Evolutionary conservation across 179 eudicot species (phyloP), one percentile per base, ranked within the genome.

Genomic region (Kewa caespitosa): DNA sequence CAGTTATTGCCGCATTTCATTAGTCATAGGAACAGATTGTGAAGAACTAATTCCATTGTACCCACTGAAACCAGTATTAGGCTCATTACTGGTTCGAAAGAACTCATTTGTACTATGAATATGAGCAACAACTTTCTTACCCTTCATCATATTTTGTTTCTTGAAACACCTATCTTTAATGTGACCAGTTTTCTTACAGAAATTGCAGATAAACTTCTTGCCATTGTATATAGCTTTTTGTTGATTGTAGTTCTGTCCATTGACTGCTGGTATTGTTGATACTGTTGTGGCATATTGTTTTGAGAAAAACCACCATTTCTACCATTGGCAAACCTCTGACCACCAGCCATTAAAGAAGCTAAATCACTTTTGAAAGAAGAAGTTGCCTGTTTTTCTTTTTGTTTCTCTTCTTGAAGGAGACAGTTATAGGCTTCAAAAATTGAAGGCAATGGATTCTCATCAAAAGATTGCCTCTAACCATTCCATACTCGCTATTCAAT

Each of bases 371-470:
- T 25, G 3, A 48, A 61, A 6, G n/a, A 4, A 33, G 67, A 31
- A 14, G n/a, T n/a, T n/a, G n/a, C n/a, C n/a, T 32, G 34, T 8
- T 28, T 31, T 22, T 61, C 37, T 1, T 50, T 10, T 9, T 73
- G 67, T 25, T 14, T 69, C 27, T 68, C 71, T 23, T 78, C 38
- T 43, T 78, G 52, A 1, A 38, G 2, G 4, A 78, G 33, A 8
- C 46, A 13, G 13, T 36, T 20, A 38, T 71, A 71, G 12, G 65
- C 71, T 36, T 61, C 20, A 8, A 34, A 1, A 23, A 61, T 42
- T 3, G 48, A 10, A 22, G 76, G 71, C 18, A 70, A 38, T 23
- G 76, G 76, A 20, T 17, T n/a, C 25, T 70, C 64, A 63, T 38
- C 1, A 78, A 38, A 1, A 78, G 6, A 6, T 70, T 34, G 1